These are phyloP conservation scores for Pelargonium fulgidum DNA, from an alignment of 441 rosid species.

Conservation along the genomic window DNA sequence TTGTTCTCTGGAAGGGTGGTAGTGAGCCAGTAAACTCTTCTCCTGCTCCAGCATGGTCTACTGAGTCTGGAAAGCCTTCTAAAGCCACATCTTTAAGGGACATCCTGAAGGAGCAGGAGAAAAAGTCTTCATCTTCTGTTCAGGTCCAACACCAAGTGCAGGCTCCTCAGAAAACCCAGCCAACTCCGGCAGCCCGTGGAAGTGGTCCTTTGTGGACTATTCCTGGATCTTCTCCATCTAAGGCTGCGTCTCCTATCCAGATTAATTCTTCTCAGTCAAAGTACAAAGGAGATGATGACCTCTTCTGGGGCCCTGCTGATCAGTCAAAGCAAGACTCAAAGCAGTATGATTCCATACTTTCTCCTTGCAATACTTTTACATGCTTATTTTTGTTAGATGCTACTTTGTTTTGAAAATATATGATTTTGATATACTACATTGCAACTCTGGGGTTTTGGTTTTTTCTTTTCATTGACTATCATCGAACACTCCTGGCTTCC, in stretches of 20 bases:
- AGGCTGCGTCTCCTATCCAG: slow-evolving; percentile 54
- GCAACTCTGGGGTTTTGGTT: not conserved
- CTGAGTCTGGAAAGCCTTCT: slow-evolving; percentile 51
- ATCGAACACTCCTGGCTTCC: not conserved
- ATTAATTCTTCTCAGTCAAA: slow-evolving; percentile 54
- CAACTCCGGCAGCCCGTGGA: slow-evolving; percentile 39
- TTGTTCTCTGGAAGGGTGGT: slow-evolving; percentile 71
- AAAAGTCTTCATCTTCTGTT: slow-evolving; percentile 36
- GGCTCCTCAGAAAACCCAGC: slow-evolving; percentile 51
- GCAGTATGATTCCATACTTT: slow-evolving; percentile 46
- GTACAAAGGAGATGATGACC: slow-evolving; percentile 68
- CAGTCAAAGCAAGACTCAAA: slow-evolving; percentile 65
- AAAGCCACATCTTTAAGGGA: slow-evolving; percentile 83
- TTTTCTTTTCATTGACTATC: not conserved
- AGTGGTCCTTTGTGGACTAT: slow-evolving; percentile 48
- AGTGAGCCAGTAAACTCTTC: slow-evolving; percentile 44
- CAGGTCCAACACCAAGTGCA: slow-evolving; percentile 46
- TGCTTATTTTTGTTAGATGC: not conserved
- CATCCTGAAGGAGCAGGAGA: slow-evolving; percentile 87
- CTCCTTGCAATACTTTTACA: slow-evolving; percentile 7
- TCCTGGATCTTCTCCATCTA: slow-evolving; percentile 55
- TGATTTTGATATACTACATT: not conserved
- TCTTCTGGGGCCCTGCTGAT: slow-evolving; percentile 93
- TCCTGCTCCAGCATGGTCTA: slow-evolving; percentile 80
- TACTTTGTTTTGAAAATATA: not conserved